Evolutionary conservation across 352 stramenopile species (phyloP), one percentile per base, ranked within the genome.

Genomic region (Pythium utonaiense): DNA sequence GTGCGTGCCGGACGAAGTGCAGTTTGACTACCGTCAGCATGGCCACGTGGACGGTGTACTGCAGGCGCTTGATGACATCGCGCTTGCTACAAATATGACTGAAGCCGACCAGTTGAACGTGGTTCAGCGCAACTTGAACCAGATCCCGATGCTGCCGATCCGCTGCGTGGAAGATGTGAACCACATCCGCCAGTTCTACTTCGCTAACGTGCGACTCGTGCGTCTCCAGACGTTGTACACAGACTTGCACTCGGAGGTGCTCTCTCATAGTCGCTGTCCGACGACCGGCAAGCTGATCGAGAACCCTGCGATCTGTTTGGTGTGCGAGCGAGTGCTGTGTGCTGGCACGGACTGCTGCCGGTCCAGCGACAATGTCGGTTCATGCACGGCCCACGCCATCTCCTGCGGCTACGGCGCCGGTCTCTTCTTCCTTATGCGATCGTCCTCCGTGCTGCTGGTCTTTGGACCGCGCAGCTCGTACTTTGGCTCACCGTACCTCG

Each of bases 401-500:
- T 77, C 76, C 30, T 95, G 86, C 55, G 82, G 82, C 48, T 71
- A 78, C 28, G 86, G 83, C 14, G 73, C 88, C 17, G 86, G 86
- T 9, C 64, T 91, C 22, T 95, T 92, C 53, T 93, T 95, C 62
- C 77, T 95, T 53, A 87, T 93, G 66, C 77, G 78, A 3, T 87
- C 81, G 56, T 90, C 78, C 17, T 91, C 78, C 2, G 83, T 92
- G 56, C 58, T 95, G 52, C 66, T 95, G 1, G 71, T 95, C 0
- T 91, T 86, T 48, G 80, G 79, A 0, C 79, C 80, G 0, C 71
- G 83, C 16, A 88, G 79, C 54, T 95, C 78, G 34, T 95, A 92
- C 75, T 95, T 95, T 56, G 78, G 80, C 5, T 93, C 83, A 59
- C 82, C 83, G 34, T 95, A 93, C 53, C 75, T 95, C 22, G 86